These are phyloP conservation scores for Rhizopus stolonifer DNA, from an alignment of 371 early-diverging fungal species.

Conservation along the genomic window DNA sequence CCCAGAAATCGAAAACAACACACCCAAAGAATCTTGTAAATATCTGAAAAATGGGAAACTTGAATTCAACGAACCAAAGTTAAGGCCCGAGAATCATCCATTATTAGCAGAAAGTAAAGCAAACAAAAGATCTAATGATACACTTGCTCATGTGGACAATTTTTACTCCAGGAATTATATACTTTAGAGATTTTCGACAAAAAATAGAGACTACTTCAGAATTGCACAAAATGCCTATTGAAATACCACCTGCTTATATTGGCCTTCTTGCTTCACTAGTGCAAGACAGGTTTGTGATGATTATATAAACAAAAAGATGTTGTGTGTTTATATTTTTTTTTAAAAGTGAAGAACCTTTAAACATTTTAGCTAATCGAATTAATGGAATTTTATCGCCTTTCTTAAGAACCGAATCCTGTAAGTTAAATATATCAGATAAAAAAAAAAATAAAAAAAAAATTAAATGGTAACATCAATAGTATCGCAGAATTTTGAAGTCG, in stretches of 20 bases:
- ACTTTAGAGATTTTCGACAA: constrained; percentile 30
- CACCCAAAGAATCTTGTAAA: constrained; percentile 10
- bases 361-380: constrained; percentile 25
- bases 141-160: not conserved
- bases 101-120: constrained; percentile 23
- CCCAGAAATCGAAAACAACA: not conserved
- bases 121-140: not conserved
- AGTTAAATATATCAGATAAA: not conserved
- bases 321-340: not conserved
- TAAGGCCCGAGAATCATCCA: constrained; percentile 36
- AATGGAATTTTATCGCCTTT: constrained; percentile 43
- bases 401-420: constrained; percentile 37
- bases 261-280: constrained; percentile 31
- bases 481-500: constrained; percentile 22
- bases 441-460: not conserved
- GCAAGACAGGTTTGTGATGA: constrained; percentile 34
- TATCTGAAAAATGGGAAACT: constrained; percentile 46
- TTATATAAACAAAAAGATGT: not conserved
- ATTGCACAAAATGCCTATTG: constrained; percentile 4
- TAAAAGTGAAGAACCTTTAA: constrained; percentile 35
- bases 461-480: constrained; percentile 11
- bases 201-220: constrained; percentile 15
- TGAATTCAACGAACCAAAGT: constrained; percentile 27
- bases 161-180: constrained; percentile 24
- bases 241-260: constrained; percentile 25